Base-by-base conservation (phyloP, 2,329 filamentous ascomycete species). In the Dactylonectria macrodidyma region DNA sequence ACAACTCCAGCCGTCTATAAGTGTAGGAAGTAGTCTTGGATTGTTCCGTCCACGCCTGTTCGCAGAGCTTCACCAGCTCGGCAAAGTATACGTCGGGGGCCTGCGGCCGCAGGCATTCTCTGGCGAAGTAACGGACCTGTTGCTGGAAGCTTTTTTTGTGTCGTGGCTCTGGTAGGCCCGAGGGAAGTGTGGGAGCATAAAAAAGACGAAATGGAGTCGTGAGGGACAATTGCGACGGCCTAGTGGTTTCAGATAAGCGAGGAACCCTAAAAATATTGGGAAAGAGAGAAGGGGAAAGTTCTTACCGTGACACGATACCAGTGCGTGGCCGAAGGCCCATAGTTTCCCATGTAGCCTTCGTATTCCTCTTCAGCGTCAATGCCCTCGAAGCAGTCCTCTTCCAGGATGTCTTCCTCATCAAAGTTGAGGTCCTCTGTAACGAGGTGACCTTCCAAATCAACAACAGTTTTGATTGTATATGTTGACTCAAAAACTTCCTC, bases 321-420 rank as follows among this genome's bases (percentile, higher is more conserved):
- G 16, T 77, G 75, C 3, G 65, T 76, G 14, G 71, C 74, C 3
- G 22, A 59, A 16, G 72, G 69, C 0, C 72, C 75, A 36, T 8
- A 73, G 51, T 78, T 78, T 1, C 78, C 77, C 69, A 71, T 76
- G 24, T 69, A 79, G 7, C 74, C 72, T 59, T 76, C 67, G 36
- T 78, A 78, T 0, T 75, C 65, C 54, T 78, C 75, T 11, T 76
- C 65, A 0, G 66, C 66, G 0, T 62, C 48, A 1, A 71, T 7
- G 6, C 63, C 64, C 0, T 67, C 67, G 52, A 79, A 80, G 19
- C 62, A 61, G 7, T 69, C 34, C 6, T 62, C 47, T 11, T 77
- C 56, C 11, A 81, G 69, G 7, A 80, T 55, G 8, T 73, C 55
- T 0, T 72, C 47, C 14, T 74, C 54, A 0, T 75, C 44, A 36